phyloP scores from a whole-genome alignment of 2,329 filamentous ascomycete genomes.

The Aspergillus novoparasiticus region DNA sequence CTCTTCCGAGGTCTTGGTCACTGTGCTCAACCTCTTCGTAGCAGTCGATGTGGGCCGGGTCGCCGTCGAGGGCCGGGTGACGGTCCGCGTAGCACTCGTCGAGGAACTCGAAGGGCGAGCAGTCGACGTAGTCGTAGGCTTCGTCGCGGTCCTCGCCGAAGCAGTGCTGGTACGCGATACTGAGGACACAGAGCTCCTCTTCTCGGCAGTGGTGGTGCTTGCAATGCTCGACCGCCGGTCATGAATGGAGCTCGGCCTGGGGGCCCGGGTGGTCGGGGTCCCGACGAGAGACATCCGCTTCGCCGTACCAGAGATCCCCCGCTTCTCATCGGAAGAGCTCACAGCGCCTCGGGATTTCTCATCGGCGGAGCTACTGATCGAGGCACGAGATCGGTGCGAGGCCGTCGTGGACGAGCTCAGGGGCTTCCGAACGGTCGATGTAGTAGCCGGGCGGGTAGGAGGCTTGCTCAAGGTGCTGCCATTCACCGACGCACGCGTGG shows the following conservation, averaged over 20 bases:
- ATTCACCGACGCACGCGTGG: conserved; percentile 31
- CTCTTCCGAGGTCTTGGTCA: conserved; percentile 31
- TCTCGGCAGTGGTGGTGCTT: conserved; percentile 36
- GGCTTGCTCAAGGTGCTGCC: conserved; percentile 48
- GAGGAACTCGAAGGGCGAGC: conserved; percentile 26
- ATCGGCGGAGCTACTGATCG: conserved; percentile 48
- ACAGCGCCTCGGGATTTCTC: conserved; percentile 44
- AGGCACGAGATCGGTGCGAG: conserved; percentile 45
- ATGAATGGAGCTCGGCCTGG: conserved; percentile 35
- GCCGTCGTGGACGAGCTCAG: conserved; percentile 38
- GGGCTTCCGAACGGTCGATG: conserved; percentile 38
- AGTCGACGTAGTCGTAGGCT: conserved; percentile 27
- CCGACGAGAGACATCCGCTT: conserved; percentile 50
- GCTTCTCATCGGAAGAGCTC: conserved; percentile 49
- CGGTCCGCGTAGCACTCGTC: conserved; percentile 22
- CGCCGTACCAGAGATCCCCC: conserved; percentile 44
- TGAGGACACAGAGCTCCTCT: conserved; percentile 28
- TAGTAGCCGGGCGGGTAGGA: conserved; percentile 44
- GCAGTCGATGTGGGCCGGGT: conserved; percentile 24
- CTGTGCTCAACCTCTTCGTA: conserved; percentile 42
- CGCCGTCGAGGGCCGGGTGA: conserved; percentile 22
- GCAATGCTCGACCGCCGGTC: conserved; percentile 44
- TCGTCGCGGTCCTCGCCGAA: conserved; percentile 26
- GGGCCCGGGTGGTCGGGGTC: conserved; percentile 37
- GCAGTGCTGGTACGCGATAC: conserved; percentile 22